Base-by-base conservation (phyloP, 1,139 yeast genomes). In the Candida glucosophila region DNA sequence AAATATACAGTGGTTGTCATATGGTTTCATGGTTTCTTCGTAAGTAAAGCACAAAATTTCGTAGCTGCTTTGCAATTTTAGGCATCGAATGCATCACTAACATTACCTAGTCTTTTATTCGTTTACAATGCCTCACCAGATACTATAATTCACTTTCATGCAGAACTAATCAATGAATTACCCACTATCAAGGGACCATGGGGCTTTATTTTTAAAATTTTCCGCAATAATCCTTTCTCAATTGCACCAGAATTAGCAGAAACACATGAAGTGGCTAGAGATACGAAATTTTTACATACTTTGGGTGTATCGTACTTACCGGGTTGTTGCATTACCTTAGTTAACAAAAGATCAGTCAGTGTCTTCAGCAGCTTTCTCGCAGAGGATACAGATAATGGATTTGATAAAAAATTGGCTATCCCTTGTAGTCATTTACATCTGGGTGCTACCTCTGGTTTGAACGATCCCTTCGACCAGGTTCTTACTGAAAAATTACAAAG, bases 61-160 rank as follows among this genome's bases (percentile, higher is more conserved):
- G n/a, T n/a, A n/a, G n/a, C n/a, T n/a, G n/a, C n/a, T 15, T 15
- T 22, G 20, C 15, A 11, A 5, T 5, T 12, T 10, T 14, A 15
- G 14, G 10, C 17, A 9, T 16, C 20, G 11, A 13, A n/a, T 12
- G 16, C 10, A 12, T 10, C 19, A 15, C 29, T 27, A 26, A 33
- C 29, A 6, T 5, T 10, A 14, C n/a, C n/a, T 39, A 67, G 80
- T 4, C 67, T 73, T 5, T 45, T 73, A 16, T 53, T 75, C 16
- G 73, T 71, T 11, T 67, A 59, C 27, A 60, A 59, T 31, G 78
- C 81, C 3, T 63, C 74, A 5, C 79, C 81, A 2, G 76, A 77
- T 18, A 69, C 79, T 3, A 76, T 79, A 22, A 60, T 77, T 1
- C 71, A 71, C 31, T 67, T 78, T 38, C 81, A 77, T 38, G 88